phyloP scores from a whole-genome alignment of 2,329 filamentous ascomycete species.

The Sporothrix phasma region DNA sequence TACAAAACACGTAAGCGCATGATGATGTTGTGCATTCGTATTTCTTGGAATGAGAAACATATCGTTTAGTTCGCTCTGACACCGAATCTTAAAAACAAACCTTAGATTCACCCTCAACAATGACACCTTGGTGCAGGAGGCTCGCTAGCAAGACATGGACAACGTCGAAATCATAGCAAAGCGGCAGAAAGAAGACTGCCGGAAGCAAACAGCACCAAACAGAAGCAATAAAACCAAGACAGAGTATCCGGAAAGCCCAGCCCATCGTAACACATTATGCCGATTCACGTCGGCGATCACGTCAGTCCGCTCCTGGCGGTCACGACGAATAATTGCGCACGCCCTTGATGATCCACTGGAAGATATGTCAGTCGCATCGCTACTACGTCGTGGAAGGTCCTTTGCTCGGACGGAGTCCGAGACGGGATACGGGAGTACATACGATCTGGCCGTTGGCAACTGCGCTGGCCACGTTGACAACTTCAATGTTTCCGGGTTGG shows the following conservation, averaged over 20 bases:
- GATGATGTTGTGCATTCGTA: background rate
- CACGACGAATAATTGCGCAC: slow-evolving; percentile 36
- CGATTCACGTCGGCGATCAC: background rate
- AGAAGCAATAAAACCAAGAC: background rate
- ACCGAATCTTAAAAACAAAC: background rate
- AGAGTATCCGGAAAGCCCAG: background rate
- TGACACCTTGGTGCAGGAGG: background rate
- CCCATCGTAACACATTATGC: background rate
- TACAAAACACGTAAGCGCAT: background rate
- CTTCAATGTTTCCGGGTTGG: slow-evolving; percentile 70
- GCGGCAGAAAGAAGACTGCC: background rate
- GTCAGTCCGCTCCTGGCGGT: background rate
- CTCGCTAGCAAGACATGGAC: background rate
- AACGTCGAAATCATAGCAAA: background rate
- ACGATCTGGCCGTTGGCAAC: slow-evolving; percentile 81
- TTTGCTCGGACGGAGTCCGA: no score
- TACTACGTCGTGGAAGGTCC: no score
- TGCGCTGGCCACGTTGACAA: slow-evolving; percentile 61
- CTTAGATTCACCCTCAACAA: background rate
- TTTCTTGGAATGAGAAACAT: background rate
- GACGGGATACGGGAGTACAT: no score
- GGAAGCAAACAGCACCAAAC: no score
- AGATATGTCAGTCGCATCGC: background rate
- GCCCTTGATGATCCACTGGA: slow-evolving; percentile 54
- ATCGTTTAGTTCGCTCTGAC: background rate